These are phyloP conservation scores for Stephania cephalantha DNA, from an alignment of 164 flowering plant genomes.

Conservation along the genomic window DNA sequence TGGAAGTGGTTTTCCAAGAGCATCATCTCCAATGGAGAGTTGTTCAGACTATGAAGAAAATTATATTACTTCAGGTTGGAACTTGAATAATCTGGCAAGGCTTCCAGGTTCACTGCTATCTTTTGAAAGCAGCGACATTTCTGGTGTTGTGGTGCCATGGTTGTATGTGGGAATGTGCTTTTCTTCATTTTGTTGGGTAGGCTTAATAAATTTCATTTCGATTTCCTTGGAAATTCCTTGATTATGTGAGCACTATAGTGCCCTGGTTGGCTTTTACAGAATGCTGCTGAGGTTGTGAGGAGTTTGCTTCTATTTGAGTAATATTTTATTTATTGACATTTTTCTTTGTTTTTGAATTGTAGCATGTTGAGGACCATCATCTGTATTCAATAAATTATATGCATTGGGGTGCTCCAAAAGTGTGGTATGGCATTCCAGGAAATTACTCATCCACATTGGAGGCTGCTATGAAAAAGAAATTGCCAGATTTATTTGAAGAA, in stretches of 20 bases:
- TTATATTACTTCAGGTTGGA: slow-evolving; percentile 56
- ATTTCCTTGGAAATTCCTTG: neutral
- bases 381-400: slow-evolving; percentile 85
- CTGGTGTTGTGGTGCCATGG: slow-evolving; percentile 47
- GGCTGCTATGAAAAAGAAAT: slow-evolving; percentile 78
- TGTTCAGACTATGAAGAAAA: slow-evolving; percentile 16
- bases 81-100: slow-evolving; percentile 53
- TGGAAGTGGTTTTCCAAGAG: slow-evolving; percentile 63
- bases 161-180: slow-evolving; percentile 87
- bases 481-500: slow-evolving; percentile 88
- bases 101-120: slow-evolving; percentile 69
- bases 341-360: slow-evolving; percentile 16
- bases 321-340: slow-evolving; percentile 10
- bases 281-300: neutral
- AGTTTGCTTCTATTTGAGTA: neutral
- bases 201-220: neutral
- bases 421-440: slow-evolving; percentile 97
- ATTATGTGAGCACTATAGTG: neutral
- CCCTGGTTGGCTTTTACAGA: neutral
- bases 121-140: slow-evolving; percentile 43
- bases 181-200: slow-evolving; percentile 53
- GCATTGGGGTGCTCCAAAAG: slow-evolving; percentile 97
- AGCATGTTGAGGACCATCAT: slow-evolving; percentile 99
- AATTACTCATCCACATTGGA: slow-evolving; percentile 67
- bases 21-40: slow-evolving; percentile 10